phyloP scores from a whole-genome alignment of 768 basidiomycete species.

The Agrocybe praecox region DNA sequence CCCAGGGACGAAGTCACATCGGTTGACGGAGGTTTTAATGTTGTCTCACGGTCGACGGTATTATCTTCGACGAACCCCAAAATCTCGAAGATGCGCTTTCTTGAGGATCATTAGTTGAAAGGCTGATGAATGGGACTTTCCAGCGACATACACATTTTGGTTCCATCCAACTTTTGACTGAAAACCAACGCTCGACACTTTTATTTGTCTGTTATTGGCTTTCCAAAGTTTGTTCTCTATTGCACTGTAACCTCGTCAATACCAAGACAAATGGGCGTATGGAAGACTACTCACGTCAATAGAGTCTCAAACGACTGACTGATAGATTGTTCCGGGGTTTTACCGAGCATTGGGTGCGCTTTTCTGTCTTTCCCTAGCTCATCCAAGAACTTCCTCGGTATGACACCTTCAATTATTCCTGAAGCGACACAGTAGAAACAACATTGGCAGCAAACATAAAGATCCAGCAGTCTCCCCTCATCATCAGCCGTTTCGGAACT shows the following conservation, averaged over 20 bases:
- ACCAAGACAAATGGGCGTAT: conserved; percentile 2
- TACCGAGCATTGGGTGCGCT: conserved; percentile 58
- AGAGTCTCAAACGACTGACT: conserved; percentile 66
- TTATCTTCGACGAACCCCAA: conserved; percentile 44
- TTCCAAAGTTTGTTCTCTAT: conserved; percentile 79
- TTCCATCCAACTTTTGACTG: conserved; percentile 71
- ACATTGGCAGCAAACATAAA: conserved; percentile 87
- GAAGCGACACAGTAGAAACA: conserved; percentile 74
- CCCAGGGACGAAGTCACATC: conserved; percentile 49
- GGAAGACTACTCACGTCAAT: conserved; percentile 49
- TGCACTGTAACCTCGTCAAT: conserved; percentile 44
- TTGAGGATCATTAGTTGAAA: conserved; percentile 17
- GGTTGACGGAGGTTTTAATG: conserved; percentile 57
- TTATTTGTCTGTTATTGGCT: conserved; percentile 61
- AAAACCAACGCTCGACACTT: conserved; percentile 56
- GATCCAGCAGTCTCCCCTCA: conserved; percentile 65
- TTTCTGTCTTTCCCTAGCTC: conserved; percentile 65
- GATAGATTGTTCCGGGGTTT: conserved; percentile 56
- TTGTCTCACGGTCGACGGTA: conserved; percentile 40
- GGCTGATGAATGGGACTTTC: neutral
- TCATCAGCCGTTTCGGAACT: conserved; percentile 34
- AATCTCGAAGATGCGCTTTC: conserved; percentile 46
- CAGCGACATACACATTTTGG: conserved; percentile 50
- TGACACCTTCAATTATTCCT: conserved; percentile 70
- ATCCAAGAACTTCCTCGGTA: conserved; percentile 63